Percentiles rank a stretch among this genome's conserved stretches.
Conservation (phyloP, 225 moss, liverwort and hornwort species). For the Polytrichum commune region DNA sequence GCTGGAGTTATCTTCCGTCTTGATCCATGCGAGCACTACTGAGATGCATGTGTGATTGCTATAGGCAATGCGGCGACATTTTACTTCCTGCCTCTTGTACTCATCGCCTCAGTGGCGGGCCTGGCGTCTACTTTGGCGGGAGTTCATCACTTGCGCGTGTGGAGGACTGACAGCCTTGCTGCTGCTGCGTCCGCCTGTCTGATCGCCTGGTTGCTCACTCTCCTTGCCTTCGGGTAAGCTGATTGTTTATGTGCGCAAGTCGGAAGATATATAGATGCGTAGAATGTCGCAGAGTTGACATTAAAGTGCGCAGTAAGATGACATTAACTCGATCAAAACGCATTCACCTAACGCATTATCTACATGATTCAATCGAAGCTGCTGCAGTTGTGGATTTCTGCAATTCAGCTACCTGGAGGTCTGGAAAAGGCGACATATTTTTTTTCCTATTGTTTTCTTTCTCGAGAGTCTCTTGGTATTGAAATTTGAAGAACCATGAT, state of each 20-base stretch:
- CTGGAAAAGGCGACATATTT: no score
- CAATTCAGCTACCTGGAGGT: conserved; percentile 1
- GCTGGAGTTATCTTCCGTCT: conserved; percentile 1
- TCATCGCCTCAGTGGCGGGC: conserved; percentile 39
- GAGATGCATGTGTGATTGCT: conserved; percentile 5
- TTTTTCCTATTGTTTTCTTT: no score
- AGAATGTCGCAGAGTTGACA: neutral
- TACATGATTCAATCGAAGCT: conserved; percentile 4
- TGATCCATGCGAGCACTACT: neutral
- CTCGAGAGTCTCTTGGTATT: no score
- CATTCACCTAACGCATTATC: neutral
- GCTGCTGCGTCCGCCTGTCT: conserved; percentile 38
- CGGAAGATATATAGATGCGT: neutral
- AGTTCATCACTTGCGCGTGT: conserved; percentile 46
- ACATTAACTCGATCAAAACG: no score
- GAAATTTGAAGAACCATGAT: no score
- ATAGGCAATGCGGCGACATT: conserved; percentile 30
- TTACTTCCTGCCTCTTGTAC: conserved; percentile 41
- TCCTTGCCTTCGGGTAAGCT: conserved; percentile 47
- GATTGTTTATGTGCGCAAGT: neutral
- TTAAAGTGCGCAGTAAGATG: no score
- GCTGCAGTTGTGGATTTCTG: neutral
- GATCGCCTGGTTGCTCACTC: conserved; percentile 39
- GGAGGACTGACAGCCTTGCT: conserved; percentile 59
- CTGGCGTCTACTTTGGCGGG: conserved; percentile 41